Base-by-base conservation (phyloP, 2,329 filamentous ascomycete species). In the Talaromyces rugulosus region DNA sequence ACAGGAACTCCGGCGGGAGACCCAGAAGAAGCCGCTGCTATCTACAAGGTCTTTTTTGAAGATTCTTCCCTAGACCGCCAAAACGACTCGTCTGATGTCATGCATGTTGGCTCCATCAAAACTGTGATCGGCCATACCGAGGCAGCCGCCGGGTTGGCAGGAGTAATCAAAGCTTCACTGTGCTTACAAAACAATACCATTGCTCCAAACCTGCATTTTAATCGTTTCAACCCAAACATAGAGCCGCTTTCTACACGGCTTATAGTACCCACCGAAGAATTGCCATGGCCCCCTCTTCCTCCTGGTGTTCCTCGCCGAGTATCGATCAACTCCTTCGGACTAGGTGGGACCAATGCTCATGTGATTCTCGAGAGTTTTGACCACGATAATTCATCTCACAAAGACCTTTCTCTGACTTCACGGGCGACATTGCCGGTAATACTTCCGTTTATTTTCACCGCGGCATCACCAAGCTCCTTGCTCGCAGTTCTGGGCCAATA, bases 311-410 rank as follows among this genome's bases (percentile, higher is more conserved):
- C 54, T 18, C 62, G 62, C 28, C 60, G 68, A 27, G 65, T 60
- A 2, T 66, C 63, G 33, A 72, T 83, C 0, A 82, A 81, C 62
- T 76, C 76, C 11, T 83, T 82, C 63, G 80, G 78, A 0, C 28
- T 58, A 56, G 74, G 74, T 14, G 75, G 75, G 4, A 71, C 72
- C 1, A 77, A 77, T 60, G 72, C 70, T 0, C 72, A 77, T 59
- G 63, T 59, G 16, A 64, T 70, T 64, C n/a, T 72, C 52, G 67
- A 69, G 44, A 56, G 56, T 12, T 62, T 63, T 52, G 47, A 53
- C 9, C 8, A 4, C 44, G 11, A 12, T 23, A 1, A 51, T 12
- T 51, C 44, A 51, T 9, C 44, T 6, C 18, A 14, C 14, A 23
- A 27, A 3, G 27, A n/a, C 5, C 44, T 51, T 8, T 5, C 18